Base-by-base conservation (phyloP, 306 rosid genomes). In the Trifolium repens region DNA sequence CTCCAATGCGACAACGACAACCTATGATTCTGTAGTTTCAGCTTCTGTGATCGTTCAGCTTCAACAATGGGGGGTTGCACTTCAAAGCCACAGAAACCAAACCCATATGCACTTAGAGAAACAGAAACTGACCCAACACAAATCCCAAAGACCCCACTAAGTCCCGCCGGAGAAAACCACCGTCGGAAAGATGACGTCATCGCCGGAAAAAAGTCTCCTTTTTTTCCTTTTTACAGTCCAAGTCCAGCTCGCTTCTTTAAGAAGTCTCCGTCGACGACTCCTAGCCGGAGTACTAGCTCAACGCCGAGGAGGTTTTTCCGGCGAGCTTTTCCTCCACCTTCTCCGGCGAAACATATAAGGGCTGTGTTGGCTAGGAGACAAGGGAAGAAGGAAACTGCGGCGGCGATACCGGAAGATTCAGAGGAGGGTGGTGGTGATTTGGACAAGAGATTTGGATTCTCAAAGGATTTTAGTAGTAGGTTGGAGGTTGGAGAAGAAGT, bases 391-490 rank as follows among this genome's bases (percentile, higher is more conserved):
- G 74, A 89, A 22, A 70, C 89, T 0, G 54, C 85, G 61, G 54
- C 85, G 61, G 88, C 97, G 13, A 90, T 92, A 72, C 93, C 93
- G 67, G 99, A 96, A 77, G 97, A 90, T 40, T 90, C 83, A 11
- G 97, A 90, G 30, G 85, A 69, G 46, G 92, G 71, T 26, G 89
- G 5, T 2, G 67, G 84, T 19, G 87, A 89, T 74, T 86, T 96
- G 88, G 99, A 96, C 63, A 96, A 89, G 90, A 87, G 98, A 80
- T 96, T 96, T 83, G 99, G 99, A 73, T 96, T 90, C 66, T 96
- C 98, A 0, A 96, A 96, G 64, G 98, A 96, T 89, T 80, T 96
- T 34, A 82, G 78, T 19, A 89, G 88, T 60, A 82, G 87, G 85
- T 62, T 92, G 72, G 99, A 96, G 84, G 88, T 96, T 13, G 98